A percentile compares a stretch with the other conserved stretches of the same genome.
Evolutionary conservation across 1,139 yeast genomes (phyloP).

Genomic region (Blastobotrys malaysiensis): DNA sequence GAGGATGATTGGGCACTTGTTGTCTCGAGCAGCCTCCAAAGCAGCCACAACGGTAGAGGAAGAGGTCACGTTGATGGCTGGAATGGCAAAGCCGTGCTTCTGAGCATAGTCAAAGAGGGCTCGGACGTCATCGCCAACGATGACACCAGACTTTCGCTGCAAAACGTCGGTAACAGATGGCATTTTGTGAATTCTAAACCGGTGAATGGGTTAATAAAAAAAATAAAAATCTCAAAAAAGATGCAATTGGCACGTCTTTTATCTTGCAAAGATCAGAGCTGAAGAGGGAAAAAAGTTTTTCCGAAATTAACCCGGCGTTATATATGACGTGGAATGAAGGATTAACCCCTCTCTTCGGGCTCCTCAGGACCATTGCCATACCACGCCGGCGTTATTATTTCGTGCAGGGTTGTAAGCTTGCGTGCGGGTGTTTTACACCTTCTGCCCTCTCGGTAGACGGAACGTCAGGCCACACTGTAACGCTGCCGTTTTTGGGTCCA

Average conservation of each 20-base stretch:
- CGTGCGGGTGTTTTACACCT: neutral
- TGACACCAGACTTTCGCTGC: slow-evolving; percentile 91
- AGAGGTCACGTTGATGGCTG: slow-evolving; percentile 97
- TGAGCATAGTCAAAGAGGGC: slow-evolving; percentile 86
- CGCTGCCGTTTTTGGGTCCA: neutral
- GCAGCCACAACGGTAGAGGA: slow-evolving; percentile 97
- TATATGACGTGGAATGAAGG: neutral
- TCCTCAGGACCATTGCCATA: neutral
- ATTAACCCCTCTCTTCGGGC: neutral
- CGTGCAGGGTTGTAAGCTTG: neutral
- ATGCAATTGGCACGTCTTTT: neutral
- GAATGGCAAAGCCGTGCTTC: slow-evolving; percentile 90
- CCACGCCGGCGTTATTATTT: neutral
- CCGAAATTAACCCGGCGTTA: neutral
- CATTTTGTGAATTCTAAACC: slow-evolving; percentile 2
- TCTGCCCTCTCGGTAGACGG: no score
- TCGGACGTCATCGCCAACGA: slow-evolving; percentile 97
- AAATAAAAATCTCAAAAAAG: no score
- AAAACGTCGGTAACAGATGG: slow-evolving; percentile 53
- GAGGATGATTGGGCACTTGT: slow-evolving; percentile 89
- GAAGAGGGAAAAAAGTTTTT: neutral
- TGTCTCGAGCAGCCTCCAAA: slow-evolving; percentile 97
- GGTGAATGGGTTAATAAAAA: no score
- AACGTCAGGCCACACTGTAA: neutral
- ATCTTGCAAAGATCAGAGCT: neutral